Evolutionary conservation across 106 monocot genomes (phyloP).

Genomic region (Platanthera guangdongensis): DNA sequence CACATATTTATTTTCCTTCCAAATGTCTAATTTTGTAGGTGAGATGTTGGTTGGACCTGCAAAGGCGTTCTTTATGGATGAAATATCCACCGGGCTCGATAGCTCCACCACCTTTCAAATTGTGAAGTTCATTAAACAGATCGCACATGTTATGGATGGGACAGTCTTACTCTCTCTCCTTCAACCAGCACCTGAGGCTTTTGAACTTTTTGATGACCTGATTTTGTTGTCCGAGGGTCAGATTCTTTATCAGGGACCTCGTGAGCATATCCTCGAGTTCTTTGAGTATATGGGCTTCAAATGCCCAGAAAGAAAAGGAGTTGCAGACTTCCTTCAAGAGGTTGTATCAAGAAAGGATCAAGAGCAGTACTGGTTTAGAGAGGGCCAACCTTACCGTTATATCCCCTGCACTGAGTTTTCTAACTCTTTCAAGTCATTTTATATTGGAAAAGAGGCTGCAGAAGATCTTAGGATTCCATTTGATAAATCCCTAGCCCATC

Average conservation of each 20-base stretch:
- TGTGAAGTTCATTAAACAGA: too few species aligned
- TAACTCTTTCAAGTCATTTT: constrained; percentile 12
- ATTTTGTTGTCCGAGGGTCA: too few species aligned
- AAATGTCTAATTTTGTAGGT: too few species aligned
- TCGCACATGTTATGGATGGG: too few species aligned
- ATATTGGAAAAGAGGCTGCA: constrained; percentile 7
- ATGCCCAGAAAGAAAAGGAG: constrained; percentile 22
- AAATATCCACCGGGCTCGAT: too few species aligned
- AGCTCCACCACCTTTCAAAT: too few species aligned
- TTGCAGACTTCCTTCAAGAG: constrained; percentile 27
- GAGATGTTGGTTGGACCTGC: too few species aligned
- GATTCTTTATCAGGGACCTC: constrained; percentile 2
- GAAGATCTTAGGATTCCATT: constrained; percentile 11
- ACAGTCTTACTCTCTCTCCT: too few species aligned
- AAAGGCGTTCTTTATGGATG: too few species aligned
- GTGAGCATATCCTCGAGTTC: constrained; percentile 10
- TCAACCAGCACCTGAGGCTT: too few species aligned
- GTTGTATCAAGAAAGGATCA: constrained; percentile 29
- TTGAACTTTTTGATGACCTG: too few species aligned
- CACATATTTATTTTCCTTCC: too few species aligned
- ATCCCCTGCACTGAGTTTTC: constrained; percentile 4
- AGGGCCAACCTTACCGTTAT: constrained; percentile 9
- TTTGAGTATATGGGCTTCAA: constrained; percentile 20
- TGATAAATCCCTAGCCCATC: constrained; percentile 8
- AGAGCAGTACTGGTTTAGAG: constrained; percentile 21